A percentile compares a stretch with the other conserved stretches of the same genome.
phyloP scores from a whole-genome alignment of 202 grass and related monocot genomes.

The Zoysia matrella region DNA sequence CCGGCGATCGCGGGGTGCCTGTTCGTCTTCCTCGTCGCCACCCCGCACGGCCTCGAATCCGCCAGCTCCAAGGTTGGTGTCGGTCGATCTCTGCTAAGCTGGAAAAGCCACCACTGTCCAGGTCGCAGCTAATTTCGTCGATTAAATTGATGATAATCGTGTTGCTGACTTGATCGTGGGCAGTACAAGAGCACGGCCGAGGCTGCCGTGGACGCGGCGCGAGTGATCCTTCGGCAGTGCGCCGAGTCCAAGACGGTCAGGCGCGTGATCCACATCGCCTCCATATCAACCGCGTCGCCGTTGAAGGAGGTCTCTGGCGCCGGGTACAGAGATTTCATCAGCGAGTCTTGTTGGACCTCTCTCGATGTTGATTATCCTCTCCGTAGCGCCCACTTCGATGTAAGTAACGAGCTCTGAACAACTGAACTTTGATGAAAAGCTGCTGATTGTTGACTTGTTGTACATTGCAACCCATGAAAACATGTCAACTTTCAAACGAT shows the following conservation, averaged over 20 bases:
- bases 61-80: conserved; percentile 49
- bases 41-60: conserved; percentile 31
- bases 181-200: no score
- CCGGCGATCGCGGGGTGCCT: conserved; percentile 67
- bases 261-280: conserved; percentile 71
- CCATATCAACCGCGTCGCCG: conserved; percentile 48
- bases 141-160: no score
- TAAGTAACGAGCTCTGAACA: conserved; percentile 2
- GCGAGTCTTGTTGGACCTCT: conserved; percentile 54
- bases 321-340: conserved; percentile 46
- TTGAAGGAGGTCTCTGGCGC: conserved; percentile 26
- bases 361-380: conserved; percentile 45
- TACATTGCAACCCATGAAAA: no score
- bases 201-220: background rate
- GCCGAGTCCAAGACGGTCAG: conserved; percentile 55
- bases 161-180: no score
- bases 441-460: no score
- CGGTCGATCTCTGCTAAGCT: no score
- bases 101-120: no score
- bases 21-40: conserved; percentile 76
- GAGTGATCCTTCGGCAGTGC: conserved; percentile 52
- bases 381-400: conserved; percentile 42
- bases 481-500: no score
- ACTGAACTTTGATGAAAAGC: no score
- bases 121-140: no score